phyloP scores from a whole-genome alignment of 2,329 filamentous ascomycete genomes.

The Fusarium pininemorale region DNA sequence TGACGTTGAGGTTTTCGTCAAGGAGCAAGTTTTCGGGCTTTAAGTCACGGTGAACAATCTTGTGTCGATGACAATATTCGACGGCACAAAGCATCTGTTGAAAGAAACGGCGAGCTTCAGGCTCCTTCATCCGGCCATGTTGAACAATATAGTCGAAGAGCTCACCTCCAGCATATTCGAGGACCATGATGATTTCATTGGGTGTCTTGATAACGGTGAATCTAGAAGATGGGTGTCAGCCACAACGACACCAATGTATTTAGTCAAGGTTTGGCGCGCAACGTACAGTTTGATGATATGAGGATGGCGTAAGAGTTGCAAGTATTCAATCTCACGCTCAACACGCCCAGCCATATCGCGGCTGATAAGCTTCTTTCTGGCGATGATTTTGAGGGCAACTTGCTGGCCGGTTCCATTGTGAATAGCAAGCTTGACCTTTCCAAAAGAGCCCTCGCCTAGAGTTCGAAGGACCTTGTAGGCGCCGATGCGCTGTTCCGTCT shows the following conservation, averaged over 20 bases:
- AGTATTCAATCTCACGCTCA: conserved; percentile 97
- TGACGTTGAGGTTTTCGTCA: conserved; percentile 95
- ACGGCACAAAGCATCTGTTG: conserved; percentile 99
- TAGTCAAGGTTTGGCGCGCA: background rate
- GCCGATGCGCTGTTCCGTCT: conserved; percentile 84
- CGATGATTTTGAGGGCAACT: conserved; percentile 98
- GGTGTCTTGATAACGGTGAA: conserved; percentile 97
- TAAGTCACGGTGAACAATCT: conserved; percentile 96
- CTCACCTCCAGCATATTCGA: conserved; percentile 96
- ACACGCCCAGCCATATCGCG: conserved; percentile 98
- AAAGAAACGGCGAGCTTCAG: conserved; percentile 95
- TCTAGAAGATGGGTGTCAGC: conserved; percentile 53
- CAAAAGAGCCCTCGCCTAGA: conserved; percentile 95
- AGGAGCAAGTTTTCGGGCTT: conserved; percentile 97
- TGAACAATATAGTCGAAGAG: conserved; percentile 98
- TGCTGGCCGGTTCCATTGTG: conserved; percentile 93
- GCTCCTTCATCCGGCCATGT: conserved; percentile 89
- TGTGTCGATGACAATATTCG: conserved; percentile 98
- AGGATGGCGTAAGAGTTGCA: conserved; percentile 93
- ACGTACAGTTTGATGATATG: conserved; percentile 98
- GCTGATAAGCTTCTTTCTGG: conserved; percentile 93
- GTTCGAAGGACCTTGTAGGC: conserved; percentile 92
- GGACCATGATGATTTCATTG: conserved; percentile 97
- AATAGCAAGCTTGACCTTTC: conserved; percentile 96
- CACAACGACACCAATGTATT: background rate